These are phyloP conservation scores for Asterella californica DNA, from an alignment of 225 moss, liverwort and hornwort species.

Conservation along the genomic window DNA sequence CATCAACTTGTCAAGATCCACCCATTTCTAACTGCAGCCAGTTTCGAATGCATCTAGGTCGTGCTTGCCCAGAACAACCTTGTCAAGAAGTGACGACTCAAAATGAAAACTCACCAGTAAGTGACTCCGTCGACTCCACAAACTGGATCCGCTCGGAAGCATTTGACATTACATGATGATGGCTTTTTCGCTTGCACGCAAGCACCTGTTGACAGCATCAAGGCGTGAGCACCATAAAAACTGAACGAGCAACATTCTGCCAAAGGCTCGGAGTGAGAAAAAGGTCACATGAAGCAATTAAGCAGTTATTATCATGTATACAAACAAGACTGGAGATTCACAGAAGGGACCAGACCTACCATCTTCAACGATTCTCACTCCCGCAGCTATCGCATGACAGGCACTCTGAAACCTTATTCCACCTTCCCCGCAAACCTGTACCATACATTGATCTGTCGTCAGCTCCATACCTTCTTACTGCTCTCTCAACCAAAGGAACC, in stretches of 20 bases:
- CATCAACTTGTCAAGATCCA: too few relatives aligned
- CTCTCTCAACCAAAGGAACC: background rate
- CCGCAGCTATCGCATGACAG: constrained; percentile 26
- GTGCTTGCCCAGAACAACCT: background rate
- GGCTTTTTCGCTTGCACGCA: constrained; percentile 34
- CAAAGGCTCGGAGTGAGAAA: background rate
- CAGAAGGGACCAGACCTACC: constrained; percentile 3
- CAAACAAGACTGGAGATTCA: background rate
- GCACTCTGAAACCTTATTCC: constrained; percentile 26
- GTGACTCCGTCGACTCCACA: constrained; percentile 75
- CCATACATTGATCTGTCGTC: background rate
- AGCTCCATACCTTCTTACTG: background rate
- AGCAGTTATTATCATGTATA: background rate
- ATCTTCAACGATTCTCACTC: constrained; percentile 19
- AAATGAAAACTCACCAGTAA: constrained; percentile 55
- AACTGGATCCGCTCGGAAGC: constrained; percentile 91
- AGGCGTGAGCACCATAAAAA: background rate
- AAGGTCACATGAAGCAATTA: background rate
- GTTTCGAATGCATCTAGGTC: background rate
- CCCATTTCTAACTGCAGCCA: background rate
- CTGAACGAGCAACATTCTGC: background rate
- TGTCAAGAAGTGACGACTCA: background rate
- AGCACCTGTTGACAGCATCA: constrained; percentile 1
- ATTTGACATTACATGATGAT: constrained; percentile 62
- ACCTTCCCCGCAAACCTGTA: constrained; percentile 32